A percentile compares a stretch with the other conserved stretches of the same genome.
Evolutionary conservation across 768 basidiomycete species (phyloP).

Genomic region (Naematelia encephala): DNA sequence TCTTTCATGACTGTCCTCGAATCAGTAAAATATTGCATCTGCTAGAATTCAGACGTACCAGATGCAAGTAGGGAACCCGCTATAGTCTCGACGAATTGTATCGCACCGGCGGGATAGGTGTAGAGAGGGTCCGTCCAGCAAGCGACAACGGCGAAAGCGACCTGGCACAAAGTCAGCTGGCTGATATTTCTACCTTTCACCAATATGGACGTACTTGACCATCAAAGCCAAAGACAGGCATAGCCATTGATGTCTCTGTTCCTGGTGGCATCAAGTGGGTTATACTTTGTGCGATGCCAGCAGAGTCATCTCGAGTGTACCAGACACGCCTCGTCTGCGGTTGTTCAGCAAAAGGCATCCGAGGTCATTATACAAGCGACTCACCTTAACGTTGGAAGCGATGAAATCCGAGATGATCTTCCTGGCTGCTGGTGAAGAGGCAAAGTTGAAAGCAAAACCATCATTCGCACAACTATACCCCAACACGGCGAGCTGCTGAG

Average conservation of each 20-base stretch:
- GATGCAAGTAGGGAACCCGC: constrained; percentile 45
- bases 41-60: constrained; percentile 20
- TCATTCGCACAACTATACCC: constrained; percentile 36
- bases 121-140: constrained; percentile 48
- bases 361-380: too few species aligned
- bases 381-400: constrained; percentile 40
- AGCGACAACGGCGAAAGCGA: constrained; percentile 43
- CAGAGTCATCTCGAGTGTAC: constrained; percentile 46
- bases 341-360: constrained; percentile 2
- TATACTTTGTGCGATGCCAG: constrained; percentile 39
- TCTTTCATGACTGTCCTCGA: constrained; percentile 34
- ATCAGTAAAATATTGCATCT: constrained; percentile 2
- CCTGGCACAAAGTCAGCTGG: constrained; percentile 11
- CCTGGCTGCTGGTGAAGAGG: constrained; percentile 29
- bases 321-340: constrained; percentile 35
- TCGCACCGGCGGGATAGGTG: constrained; percentile 40
- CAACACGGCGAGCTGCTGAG: constrained; percentile 39
- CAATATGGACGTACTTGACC: constrained; percentile 26
- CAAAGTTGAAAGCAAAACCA: constrained; percentile 42
- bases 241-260: constrained; percentile 41
- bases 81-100: constrained; percentile 49
- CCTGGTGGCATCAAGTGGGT: constrained; percentile 43
- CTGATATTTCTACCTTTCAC: neutral
- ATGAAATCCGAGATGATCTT: constrained; percentile 48
- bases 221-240: constrained; percentile 48